These are phyloP conservation scores for Candida ulmi DNA, from an alignment of 805 yeast species.

Conservation along the genomic window DNA sequence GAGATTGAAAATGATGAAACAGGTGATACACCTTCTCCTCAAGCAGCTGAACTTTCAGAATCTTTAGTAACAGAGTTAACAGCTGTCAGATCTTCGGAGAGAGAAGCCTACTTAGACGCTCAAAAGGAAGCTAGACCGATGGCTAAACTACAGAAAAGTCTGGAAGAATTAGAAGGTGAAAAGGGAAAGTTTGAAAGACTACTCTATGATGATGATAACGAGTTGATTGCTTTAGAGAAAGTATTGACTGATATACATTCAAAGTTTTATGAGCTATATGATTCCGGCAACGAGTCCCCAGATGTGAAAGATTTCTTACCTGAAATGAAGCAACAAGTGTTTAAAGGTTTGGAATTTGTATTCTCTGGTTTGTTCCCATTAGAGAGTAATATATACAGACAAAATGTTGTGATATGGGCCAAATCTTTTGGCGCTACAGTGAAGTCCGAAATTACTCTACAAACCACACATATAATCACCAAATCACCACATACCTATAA, in stretches of 20 bases:
- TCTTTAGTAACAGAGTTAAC: constrained; percentile 26
- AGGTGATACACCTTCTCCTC: constrained; percentile 2
- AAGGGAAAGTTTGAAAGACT: constrained; percentile 30
- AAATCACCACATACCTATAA: constrained; percentile 76
- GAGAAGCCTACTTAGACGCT: constrained; percentile 67
- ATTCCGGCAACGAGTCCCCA: constrained; percentile 43
- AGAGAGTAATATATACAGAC: constrained; percentile 64
- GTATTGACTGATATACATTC: constrained; percentile 62
- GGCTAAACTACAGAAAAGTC: constrained; percentile 72
- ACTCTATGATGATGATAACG: constrained; percentile 75
- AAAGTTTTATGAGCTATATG: constrained; percentile 53
- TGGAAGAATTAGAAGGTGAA: constrained; percentile 35
- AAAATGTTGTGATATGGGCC: constrained; percentile 91
- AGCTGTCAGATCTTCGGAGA: constrained; percentile 38
- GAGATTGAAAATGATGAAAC: constrained; percentile 26
- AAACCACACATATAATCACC: constrained; percentile 87
- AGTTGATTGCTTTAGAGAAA: constrained; percentile 54
- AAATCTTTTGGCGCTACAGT: constrained; percentile 87
- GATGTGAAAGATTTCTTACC: constrained; percentile 72
- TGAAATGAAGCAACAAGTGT: constrained; percentile 60
- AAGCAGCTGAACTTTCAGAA: constrained; percentile 23
- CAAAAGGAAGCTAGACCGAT: constrained; percentile 81
- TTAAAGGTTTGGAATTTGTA: constrained; percentile 62
- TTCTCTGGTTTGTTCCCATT: constrained; percentile 89
- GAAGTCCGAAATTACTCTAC: constrained; percentile 58